Base-by-base conservation (phyloP, 2,329 filamentous ascomycete genomes). In the Fusarium euwallaceae region DNA sequence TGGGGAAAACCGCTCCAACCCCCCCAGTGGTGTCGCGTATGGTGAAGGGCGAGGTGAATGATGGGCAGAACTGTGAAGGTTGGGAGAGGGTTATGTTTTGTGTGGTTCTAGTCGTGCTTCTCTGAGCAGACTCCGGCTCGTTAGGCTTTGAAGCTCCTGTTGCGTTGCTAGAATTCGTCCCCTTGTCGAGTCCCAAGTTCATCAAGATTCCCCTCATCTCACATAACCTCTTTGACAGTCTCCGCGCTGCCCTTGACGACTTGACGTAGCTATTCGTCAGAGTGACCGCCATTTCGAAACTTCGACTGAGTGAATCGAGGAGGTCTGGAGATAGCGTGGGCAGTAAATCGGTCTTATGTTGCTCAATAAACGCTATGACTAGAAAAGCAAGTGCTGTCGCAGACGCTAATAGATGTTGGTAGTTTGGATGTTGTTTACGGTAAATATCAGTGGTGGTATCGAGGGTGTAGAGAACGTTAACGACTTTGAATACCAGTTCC, bases 311-410 rank as follows among this genome's bases (percentile, higher is more conserved):
- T 1, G 71, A 73, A 4, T 73, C 70, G 1, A 73, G 45, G 0
- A 73, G 43, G 1, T 73, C 70, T 1, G 71, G 61, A 1, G 71
- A 60, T 1, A 73, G 45, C 3, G 34, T 62, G 22, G 71, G 70
- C 2, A 73, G n/a, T 32, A 73, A 61, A 7, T 27, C 70, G 7
- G 17, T 10, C 34, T 62, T 71, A 4, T 73, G 66, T 6, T 73
- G 71, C 12, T 73, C 73, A 27, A 73, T 73, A n/a, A 70, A 73
- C 2, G 71, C 70, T 4, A 73, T 61, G 1, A 73, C 24, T 2
- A 73, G 34, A n/a, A 73, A 73, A 4, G 70, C 70, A 3, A 73
- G 53, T 11, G 70, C 71, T 1, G 66, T 37, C 5, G 71, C 70
- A 4, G 70, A 73, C 1, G 71, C 71, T 0, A 73, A 24, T 2